Evolutionary conservation across 108 stramenopile species (phyloP).

Genomic region (Mayamaea pseudoterrestris): DNA sequence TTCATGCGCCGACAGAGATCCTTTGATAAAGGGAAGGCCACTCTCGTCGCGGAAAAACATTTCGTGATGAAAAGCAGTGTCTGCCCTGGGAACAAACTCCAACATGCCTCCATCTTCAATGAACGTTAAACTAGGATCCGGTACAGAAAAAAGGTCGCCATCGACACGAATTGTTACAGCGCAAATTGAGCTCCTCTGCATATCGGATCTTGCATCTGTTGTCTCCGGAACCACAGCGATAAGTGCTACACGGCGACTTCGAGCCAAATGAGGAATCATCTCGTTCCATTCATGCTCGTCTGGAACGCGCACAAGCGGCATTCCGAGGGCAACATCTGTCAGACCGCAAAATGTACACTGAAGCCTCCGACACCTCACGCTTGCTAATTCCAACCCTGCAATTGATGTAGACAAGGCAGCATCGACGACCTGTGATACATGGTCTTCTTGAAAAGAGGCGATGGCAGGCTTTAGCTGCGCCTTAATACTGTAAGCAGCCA

Average conservation of each 20-base stretch:
- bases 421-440: conserved; percentile 48
- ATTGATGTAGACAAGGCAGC: conserved; percentile 32
- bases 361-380: conserved; percentile 38
- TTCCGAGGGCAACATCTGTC: conserved; percentile 60
- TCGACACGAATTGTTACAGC: conserved; percentile 51
- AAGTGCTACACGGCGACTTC: conserved; percentile 32
- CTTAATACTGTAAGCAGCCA: conserved; percentile 53
- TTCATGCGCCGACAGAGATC: conserved; percentile 74
- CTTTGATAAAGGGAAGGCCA: conserved; percentile 55
- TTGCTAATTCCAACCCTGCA: conserved; percentile 29
- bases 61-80: conserved; percentile 55
- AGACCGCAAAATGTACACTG: conserved; percentile 67
- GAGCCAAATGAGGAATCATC: conserved; percentile 31
- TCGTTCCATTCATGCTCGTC: conserved; percentile 68
- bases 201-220: neutral
- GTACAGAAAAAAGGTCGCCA: conserved; percentile 49
- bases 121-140: conserved; percentile 18
- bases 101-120: conserved; percentile 46
- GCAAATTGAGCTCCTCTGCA: conserved; percentile 24
- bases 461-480: conserved; percentile 48
- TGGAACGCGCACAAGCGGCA: conserved; percentile 67
- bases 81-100: conserved; percentile 59
- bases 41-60: conserved; percentile 38
- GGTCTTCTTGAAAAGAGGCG: conserved; percentile 72
- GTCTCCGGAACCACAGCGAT: conserved; percentile 36